Evolutionary conservation across 768 basidiomycete genomes (phyloP), one percentile per base, ranked within the genome.

Genomic region (Mycena filopes): DNA sequence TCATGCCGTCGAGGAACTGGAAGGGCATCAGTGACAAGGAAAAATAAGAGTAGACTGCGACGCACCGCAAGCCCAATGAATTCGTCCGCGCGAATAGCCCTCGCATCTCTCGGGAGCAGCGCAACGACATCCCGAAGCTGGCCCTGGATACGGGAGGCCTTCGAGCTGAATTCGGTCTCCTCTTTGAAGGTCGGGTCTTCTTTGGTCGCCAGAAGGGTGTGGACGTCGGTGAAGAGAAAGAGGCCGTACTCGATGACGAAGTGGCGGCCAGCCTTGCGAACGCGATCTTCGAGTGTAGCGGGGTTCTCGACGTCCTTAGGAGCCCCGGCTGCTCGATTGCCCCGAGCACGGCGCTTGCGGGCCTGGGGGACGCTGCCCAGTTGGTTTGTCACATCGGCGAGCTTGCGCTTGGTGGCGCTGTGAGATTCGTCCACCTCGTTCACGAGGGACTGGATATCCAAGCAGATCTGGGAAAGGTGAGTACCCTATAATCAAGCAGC

Each of bases 1-100:
- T 43, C 23, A 66, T 20, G 11, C 65, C 65, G 50, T 66, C 59
- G 3, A 5, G 12, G 40, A 66, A 66, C 65, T 66, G 33, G 9
- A 25, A 29, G 13, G 51, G 20, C 29, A 23, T 47, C 4, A 62
- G 51, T 6, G 36, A 16, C 7, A 13, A 26, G 4, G 47, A 33
- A 31, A 36, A 25, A 16, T 11, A 12, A 13, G 29, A 25, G 18
- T 21, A n/a, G n/a, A 15, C 0, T 18, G 43, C 28, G 26, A 60
- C 59, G 42, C 42, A 66, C 65, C 53, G 59, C 9, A 18, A 11
- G 4, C n/a, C 2, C 46, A 29, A 66, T 33, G 53, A 53, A 60
- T 1, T 38, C 46, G 25, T 66, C 45, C 21, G 41, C 18, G 13
- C 65, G 55, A 23, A 46, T 41, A 13, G 20, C 33, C 42, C 26